Conservation (phyloP, 345 rosid genomes). For the Stellera chamaejasme region DNA sequence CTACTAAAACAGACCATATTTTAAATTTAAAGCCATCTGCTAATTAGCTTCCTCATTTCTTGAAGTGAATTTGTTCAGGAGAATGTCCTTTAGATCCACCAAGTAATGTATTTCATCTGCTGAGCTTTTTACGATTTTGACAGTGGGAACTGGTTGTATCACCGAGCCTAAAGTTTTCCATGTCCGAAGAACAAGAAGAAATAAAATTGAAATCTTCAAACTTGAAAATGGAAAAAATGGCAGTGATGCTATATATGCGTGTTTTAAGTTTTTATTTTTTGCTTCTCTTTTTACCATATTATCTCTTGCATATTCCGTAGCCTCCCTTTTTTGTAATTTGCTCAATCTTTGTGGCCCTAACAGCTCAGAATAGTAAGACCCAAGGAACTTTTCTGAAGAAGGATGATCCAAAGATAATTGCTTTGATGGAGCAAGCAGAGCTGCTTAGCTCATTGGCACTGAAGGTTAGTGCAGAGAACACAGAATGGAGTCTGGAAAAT, state of each 20-base stretch:
- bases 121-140: too few relatives aligned
- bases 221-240: too few relatives aligned
- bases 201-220: neutral
- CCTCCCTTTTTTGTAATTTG: neutral
- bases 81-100: too few relatives aligned
- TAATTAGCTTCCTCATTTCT: too few relatives aligned
- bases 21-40: too few relatives aligned
- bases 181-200: neutral
- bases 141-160: too few relatives aligned
- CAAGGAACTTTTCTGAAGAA: conserved; percentile 58
- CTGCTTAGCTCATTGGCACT: conserved; percentile 72
- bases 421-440: conserved; percentile 88
- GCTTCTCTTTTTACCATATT: conserved; percentile 6
- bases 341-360: conserved; percentile 1
- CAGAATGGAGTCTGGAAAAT: conserved; percentile 84
- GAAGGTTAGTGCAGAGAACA: conserved; percentile 64
- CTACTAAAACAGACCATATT: too few relatives aligned
- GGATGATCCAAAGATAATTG: conserved; percentile 75
- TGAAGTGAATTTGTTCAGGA: too few relatives aligned
- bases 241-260: neutral
- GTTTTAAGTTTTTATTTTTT: neutral
- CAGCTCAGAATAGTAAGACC: conserved; percentile 38
- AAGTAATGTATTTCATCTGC: too few relatives aligned
- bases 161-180: too few relatives aligned
- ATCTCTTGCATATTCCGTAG: neutral